Conservation (phyloP, 2,329 filamentous ascomycete species). For the Parastagonospora avenae region DNA sequence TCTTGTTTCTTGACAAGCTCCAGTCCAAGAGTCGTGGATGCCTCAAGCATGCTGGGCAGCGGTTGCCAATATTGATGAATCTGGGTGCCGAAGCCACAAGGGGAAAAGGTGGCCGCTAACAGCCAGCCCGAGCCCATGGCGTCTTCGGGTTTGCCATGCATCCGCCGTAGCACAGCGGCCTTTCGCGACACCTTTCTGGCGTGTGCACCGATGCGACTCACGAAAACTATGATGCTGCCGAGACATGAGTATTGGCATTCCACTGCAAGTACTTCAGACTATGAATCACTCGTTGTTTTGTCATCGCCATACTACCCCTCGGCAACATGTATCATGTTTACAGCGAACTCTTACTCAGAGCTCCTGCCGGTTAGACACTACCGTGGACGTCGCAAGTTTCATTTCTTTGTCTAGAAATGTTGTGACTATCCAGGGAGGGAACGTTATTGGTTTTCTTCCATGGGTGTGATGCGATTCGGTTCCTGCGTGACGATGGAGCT, state of each 20-base stretch:
- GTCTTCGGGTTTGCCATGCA: slow-evolving; percentile 17
- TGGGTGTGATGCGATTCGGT: slow-evolving; percentile 4
- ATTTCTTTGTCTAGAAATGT: background rate
- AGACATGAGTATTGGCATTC: slow-evolving; percentile 2
- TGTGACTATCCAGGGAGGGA: background rate
- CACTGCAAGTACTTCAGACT: background rate
- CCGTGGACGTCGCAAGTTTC: background rate
- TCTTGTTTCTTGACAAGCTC: slow-evolving; percentile 14
- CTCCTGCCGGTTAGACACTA: slow-evolving; percentile 1
- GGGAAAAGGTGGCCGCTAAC: slow-evolving; percentile 1
- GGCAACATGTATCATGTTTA: slow-evolving; percentile 1
- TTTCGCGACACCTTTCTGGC: slow-evolving; percentile 5
- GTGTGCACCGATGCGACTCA: background rate
- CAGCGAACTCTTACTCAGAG: slow-evolving; percentile 1
- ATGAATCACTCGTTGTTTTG: slow-evolving; percentile 26
- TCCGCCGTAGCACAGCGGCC: slow-evolving; percentile 9
- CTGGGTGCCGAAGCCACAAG: no score
- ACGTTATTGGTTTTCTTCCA: background rate
- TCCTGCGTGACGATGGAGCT: slow-evolving; percentile 18
- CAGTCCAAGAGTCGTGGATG: slow-evolving; percentile 5
- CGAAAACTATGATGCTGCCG: slow-evolving; percentile 1
- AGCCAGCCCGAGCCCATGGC: slow-evolving; percentile 6
- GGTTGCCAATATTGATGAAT: slow-evolving; percentile 14
- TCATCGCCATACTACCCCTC: background rate
- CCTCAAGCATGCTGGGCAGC: slow-evolving; percentile 11